These are phyloP conservation scores for Globisporangium takayamanum DNA, from an alignment of 352 stramenopile genomes.

Conservation along the genomic window DNA sequence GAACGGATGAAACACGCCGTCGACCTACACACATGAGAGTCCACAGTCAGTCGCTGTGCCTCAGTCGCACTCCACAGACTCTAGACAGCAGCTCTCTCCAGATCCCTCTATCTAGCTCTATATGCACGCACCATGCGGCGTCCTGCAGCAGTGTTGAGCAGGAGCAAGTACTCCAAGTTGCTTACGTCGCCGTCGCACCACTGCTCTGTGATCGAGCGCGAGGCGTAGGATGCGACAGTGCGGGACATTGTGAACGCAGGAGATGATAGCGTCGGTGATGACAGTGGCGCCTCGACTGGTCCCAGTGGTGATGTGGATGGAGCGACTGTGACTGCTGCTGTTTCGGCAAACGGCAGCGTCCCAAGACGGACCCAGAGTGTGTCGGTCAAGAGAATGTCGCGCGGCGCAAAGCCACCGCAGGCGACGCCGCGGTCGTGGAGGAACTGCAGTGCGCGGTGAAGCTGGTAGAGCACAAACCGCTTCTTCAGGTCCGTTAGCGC, in stretches of 20 bases:
- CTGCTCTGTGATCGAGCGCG: slow-evolving; percentile 58
- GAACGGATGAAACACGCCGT: slow-evolving; percentile 87
- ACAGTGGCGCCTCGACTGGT: not conserved
- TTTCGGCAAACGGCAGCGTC: slow-evolving; percentile 22
- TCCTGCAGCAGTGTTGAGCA: slow-evolving; percentile 87
- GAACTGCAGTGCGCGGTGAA: slow-evolving; percentile 37
- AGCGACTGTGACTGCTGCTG: not conserved
- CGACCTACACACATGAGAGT: slow-evolving; percentile 27
- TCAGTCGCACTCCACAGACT: not conserved
- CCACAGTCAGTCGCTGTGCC: not conserved
- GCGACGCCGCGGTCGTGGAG: slow-evolving; percentile 35
- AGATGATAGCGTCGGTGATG: not conserved
- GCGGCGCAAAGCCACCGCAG: slow-evolving; percentile 35
- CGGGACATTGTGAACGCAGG: slow-evolving; percentile 3
- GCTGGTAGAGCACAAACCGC: slow-evolving; percentile 63
- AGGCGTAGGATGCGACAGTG: slow-evolving; percentile 13
- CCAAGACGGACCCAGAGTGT: slow-evolving; percentile 45
- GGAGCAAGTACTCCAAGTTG: slow-evolving; percentile 94
- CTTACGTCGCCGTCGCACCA: slow-evolving; percentile 88
- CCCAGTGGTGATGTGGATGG: too few species aligned
- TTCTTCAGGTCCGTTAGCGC: slow-evolving; percentile 49
- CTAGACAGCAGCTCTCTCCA: not conserved
- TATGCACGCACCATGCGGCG: slow-evolving; percentile 49
- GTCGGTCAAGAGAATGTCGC: slow-evolving; percentile 39
- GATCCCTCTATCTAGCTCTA: too few species aligned